phyloP scores from a whole-genome alignment of 1,139 yeast species.

The Pichia sp. region DNA sequence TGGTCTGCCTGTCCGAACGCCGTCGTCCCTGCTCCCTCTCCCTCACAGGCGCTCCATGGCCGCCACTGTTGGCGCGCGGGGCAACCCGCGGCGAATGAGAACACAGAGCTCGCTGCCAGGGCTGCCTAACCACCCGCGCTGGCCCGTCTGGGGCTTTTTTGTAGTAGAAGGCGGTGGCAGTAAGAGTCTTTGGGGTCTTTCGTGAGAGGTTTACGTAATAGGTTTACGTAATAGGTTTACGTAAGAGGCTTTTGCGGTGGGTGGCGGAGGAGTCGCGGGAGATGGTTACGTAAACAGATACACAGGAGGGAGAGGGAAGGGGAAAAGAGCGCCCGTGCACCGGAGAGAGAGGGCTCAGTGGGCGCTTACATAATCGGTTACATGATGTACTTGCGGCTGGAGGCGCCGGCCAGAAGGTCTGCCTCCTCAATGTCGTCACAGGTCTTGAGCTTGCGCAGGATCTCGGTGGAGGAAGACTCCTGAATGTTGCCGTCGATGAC shows the following conservation, averaged over 20 bases:
- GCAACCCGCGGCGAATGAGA: neutral
- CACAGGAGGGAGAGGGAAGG: too few relatives aligned
- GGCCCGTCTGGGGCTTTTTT: too few relatives aligned
- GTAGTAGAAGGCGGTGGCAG: too few relatives aligned
- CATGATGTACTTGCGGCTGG: slow-evolving; percentile 3
- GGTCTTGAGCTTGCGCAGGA: slow-evolving; percentile 67
- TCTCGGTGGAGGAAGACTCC: slow-evolving; percentile 80
- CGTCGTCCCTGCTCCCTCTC: neutral
- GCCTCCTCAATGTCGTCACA: slow-evolving; percentile 73
- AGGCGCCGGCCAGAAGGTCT: slow-evolving; percentile 38
- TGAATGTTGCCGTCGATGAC: slow-evolving; percentile 77
- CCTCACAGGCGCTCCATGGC: neutral
- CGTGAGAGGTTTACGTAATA: too few relatives aligned
- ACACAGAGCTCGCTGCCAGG: neutral
- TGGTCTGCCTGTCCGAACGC: neutral
- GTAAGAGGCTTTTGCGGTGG: too few relatives aligned
- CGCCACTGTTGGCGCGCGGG: neutral
- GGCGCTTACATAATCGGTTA: neutral
- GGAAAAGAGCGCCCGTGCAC: neutral
- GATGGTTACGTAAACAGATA: too few relatives aligned
- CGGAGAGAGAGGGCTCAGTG: neutral
- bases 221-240: too few relatives aligned
- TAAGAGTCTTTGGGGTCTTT: too few relatives aligned
- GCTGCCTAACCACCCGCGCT: neutral
- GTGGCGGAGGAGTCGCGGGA: too few relatives aligned